Evolutionary conservation across 2,329 filamentous ascomycete species (phyloP).

Genomic region (Apiospora phragmitis): DNA sequence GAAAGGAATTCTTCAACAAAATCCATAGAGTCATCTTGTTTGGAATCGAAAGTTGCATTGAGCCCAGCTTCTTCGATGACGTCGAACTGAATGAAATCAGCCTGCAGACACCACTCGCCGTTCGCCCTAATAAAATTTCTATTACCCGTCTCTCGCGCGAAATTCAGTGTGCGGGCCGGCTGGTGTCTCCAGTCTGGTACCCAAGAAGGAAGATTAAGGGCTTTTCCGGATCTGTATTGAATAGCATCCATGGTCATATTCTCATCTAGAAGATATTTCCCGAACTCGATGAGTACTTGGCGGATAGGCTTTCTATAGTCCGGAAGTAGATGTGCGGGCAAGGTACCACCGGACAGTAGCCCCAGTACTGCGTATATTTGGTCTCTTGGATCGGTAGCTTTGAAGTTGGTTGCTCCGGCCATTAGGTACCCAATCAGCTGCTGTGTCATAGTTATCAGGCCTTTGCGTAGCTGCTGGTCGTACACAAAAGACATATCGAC

Average conservation of each 20-base stretch:
- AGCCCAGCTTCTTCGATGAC: not conserved
- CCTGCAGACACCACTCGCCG: not conserved
- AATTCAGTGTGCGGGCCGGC: not conserved
- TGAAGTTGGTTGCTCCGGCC: not conserved
- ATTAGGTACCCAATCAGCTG: not conserved
- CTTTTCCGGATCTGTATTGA: not conserved
- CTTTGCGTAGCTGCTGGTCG: not conserved
- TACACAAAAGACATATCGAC: not conserved
- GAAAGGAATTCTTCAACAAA: not conserved
- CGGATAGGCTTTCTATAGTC: not conserved
- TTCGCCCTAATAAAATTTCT: not conserved
- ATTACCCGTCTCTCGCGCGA: not conserved
- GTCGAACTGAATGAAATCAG: not conserved
- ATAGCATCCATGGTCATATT: not conserved
- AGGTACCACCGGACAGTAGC: not conserved
- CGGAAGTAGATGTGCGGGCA: not conserved
- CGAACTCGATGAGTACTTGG: not conserved
- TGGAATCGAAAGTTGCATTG: not conserved
- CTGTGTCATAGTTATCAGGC: too few species aligned
- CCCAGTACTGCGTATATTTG: not conserved
- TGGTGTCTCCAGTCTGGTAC: not conserved
- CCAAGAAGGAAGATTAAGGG: not conserved
- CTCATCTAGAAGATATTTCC: not conserved
- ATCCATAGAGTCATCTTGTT: not conserved
- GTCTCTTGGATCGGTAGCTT: not conserved